Evolutionary conservation across 352 stramenopile species (phyloP).

Genomic region (Pythium brassicae): DNA sequence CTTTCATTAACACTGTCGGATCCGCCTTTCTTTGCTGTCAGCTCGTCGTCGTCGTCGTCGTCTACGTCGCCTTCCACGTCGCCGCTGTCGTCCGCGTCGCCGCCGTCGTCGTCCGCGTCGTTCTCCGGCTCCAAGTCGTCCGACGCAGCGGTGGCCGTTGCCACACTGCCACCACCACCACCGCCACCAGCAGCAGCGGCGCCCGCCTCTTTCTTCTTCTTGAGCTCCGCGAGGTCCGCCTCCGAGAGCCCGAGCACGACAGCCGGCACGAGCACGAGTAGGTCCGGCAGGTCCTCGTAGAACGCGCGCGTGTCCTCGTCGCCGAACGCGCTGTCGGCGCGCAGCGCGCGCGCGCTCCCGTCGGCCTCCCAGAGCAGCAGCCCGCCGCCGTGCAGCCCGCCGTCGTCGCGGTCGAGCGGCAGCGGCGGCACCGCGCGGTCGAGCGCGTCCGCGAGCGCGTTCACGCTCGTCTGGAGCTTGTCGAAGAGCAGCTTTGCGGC

Average conservation of each 20-base stretch:
- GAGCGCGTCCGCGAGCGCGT: conserved; percentile 72
- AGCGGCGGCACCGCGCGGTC: conserved; percentile 70
- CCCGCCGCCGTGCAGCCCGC: conserved; percentile 33
- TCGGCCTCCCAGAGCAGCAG: conserved; percentile 75
- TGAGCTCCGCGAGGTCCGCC: conserved; percentile 79
- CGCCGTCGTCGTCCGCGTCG: conserved; percentile 35
- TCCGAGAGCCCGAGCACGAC: conserved; percentile 92
- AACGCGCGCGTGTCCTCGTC: conserved; percentile 95
- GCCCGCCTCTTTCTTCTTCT: conserved; percentile 71
- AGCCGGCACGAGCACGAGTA: conserved; percentile 92
- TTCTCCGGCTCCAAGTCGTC: conserved; percentile 32
- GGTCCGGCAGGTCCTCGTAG: conserved; percentile 96
- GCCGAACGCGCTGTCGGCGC: conserved; percentile 90
- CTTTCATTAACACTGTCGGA: conserved; percentile 11
- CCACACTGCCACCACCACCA: not conserved
- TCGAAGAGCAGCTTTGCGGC: conserved; percentile 78
- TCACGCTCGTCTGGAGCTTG: conserved; percentile 82
- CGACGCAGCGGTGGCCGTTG: conserved; percentile 7
- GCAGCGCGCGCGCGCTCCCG: conserved; percentile 55
- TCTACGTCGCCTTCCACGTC: conserved; percentile 28
- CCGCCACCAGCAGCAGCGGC: conserved; percentile 3
- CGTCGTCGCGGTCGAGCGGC: conserved; percentile 57
- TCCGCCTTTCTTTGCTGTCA: conserved; percentile 19
- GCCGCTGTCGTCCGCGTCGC: conserved; percentile 31
- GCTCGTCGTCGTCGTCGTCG: conserved; percentile 23